Percentiles rank a stretch among this genome's conserved stretches.
phyloP scores from a whole-genome alignment of 1,284 basidiomycete species.

The Cerioporus squamosus region DNA sequence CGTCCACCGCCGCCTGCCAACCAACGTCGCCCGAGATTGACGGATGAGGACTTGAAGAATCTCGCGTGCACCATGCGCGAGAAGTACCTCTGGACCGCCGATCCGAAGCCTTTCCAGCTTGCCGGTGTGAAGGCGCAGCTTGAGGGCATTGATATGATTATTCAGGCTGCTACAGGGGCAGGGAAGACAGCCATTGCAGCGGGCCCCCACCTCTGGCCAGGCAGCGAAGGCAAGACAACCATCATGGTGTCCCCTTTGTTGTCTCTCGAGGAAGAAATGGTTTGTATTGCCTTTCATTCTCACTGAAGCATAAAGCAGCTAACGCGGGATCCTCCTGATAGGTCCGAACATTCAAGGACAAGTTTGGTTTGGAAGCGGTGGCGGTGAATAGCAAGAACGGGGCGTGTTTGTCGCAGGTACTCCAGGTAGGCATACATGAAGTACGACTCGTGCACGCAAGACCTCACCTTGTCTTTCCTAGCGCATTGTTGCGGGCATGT shows the following conservation, averaged over 20 bases:
- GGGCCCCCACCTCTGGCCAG: conserved; percentile 28
- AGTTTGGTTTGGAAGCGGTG: conserved; percentile 34
- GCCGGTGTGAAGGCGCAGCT: conserved; percentile 14
- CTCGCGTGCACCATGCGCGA: neutral
- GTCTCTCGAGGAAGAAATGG: conserved; percentile 44
- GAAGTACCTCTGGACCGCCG: neutral
- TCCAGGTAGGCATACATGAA: conserved; percentile 28
- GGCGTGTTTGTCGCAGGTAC: conserved; percentile 23
- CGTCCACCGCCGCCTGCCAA: too few species aligned
- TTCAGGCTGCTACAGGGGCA: conserved; percentile 20
- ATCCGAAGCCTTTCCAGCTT: conserved; percentile 29
- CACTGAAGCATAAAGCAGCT: neutral
- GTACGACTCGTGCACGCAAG: neutral
- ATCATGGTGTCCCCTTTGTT: conserved; percentile 42
- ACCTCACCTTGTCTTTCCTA: conserved; percentile 8
- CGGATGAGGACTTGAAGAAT: neutral
- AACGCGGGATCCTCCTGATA: neutral
- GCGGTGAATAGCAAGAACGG: conserved; percentile 41
- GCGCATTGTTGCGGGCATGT: conserved; percentile 35
- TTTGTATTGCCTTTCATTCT: conserved; percentile 6
- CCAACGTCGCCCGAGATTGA: neutral
- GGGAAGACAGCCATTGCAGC: conserved; percentile 25
- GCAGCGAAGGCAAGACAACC: conserved; percentile 33
- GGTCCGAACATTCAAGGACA: conserved; percentile 32
- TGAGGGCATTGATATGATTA: conserved; percentile 14